Evolutionary conservation across 78 protist genomes (phyloP).

Genomic region (Dictyostelium discoideum): DNA sequence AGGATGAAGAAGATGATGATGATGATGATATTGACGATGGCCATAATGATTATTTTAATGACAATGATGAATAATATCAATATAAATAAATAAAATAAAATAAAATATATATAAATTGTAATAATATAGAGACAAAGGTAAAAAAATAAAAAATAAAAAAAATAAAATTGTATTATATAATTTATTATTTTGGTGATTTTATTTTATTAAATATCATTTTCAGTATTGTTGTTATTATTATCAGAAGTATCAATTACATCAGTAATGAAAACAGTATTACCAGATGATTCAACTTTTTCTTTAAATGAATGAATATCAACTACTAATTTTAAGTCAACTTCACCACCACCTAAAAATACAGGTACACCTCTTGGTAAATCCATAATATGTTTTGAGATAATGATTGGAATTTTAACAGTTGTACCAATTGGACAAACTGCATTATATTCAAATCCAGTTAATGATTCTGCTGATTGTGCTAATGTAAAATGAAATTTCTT

Average conservation of each 20-base stretch:
- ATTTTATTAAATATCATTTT: not conserved
- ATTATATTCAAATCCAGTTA: constrained; percentile 77
- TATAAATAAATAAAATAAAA: not conserved
- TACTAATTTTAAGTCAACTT: constrained; percentile 56
- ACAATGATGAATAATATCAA: not conserved
- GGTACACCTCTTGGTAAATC: not conserved
- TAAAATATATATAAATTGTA: not conserved
- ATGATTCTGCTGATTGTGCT: constrained; percentile 35
- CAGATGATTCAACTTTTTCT: constrained; percentile 2
- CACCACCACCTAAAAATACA: constrained; percentile 76
- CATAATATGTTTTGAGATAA: constrained; percentile 43
- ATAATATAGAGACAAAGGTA: not conserved
- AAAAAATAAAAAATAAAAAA: no score
- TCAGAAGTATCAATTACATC: constrained; percentile 15
- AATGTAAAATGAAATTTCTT: constrained; percentile 59
- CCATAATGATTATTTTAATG: not conserved
- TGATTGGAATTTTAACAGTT: constrained; percentile 40
- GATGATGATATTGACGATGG: not conserved
- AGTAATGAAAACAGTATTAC: constrained; percentile 22
- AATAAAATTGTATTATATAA: not conserved
- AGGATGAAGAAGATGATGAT: not conserved
- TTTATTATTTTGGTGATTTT: not conserved
- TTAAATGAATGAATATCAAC: constrained; percentile 38
- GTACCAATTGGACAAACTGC: constrained; percentile 82
- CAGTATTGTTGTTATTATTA: not conserved